Evolutionary conservation across 2,329 filamentous ascomycete species (phyloP).

Genomic region (Raffaelea albimanens): DNA sequence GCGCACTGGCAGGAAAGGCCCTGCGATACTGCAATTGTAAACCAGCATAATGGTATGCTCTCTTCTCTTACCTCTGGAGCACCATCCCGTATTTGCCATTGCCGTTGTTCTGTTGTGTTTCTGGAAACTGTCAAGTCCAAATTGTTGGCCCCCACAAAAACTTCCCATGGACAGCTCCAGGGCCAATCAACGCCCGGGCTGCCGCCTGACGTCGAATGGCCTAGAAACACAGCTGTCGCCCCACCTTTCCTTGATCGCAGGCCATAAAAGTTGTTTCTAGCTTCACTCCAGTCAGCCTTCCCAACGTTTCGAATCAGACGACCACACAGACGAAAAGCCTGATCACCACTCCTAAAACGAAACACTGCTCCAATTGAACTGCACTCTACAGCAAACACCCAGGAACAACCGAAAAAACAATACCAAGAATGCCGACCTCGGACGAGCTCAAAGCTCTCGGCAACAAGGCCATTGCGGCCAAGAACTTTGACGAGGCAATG

Average conservation of each 20-base stretch:
- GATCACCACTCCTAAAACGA: neutral
- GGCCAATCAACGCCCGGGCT: too few relatives aligned
- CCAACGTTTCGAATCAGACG: neutral
- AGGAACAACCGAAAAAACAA: neutral
- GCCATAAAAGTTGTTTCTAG: too few relatives aligned
- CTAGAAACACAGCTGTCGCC: neutral
- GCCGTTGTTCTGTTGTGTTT: too few relatives aligned
- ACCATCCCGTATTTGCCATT: too few relatives aligned
- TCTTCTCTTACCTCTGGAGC: too few relatives aligned
- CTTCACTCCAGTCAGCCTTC: neutral
- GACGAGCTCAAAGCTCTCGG: slow-evolving; percentile 90
- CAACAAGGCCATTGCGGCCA: slow-evolving; percentile 96
- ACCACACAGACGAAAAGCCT: neutral
- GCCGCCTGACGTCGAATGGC: neutral
- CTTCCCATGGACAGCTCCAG: too few relatives aligned
- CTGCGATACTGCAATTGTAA: too few relatives aligned
- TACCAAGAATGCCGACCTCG: slow-evolving; percentile 42
- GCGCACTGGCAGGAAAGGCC: too few relatives aligned
- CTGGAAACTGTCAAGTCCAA: too few relatives aligned
- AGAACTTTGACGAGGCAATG: slow-evolving; percentile 95
- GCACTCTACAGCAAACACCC: neutral
- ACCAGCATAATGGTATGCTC: too few relatives aligned
- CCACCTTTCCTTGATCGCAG: neutral
- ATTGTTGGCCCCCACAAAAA: too few relatives aligned
- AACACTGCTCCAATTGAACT: neutral